phyloP scores from a whole-genome alignment of 306 rosid genomes.

The Begonia loranthoides region DNA sequence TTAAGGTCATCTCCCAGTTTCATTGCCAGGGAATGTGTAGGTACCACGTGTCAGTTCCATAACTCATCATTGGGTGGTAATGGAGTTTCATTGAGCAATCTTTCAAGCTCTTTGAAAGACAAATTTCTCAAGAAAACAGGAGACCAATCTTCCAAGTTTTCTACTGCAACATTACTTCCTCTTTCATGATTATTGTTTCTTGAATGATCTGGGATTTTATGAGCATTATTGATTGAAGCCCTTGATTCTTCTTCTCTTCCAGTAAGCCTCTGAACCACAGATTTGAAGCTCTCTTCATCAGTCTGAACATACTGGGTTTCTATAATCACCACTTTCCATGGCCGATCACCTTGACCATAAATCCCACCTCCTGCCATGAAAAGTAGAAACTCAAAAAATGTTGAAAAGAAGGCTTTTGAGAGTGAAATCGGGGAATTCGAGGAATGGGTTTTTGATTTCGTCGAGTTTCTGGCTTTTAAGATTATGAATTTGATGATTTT shows the following conservation, averaged over 20 bases:
- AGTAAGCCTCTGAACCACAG: constrained; percentile 65
- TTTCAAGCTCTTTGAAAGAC: constrained; percentile 56
- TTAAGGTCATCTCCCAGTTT: too few relatives aligned
- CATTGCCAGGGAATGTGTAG: too few relatives aligned
- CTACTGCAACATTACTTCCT: not conserved
- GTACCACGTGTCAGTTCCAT: not conserved
- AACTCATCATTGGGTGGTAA: constrained; percentile 38
- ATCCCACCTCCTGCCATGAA: constrained; percentile 11
- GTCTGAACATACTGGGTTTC: constrained; percentile 64
- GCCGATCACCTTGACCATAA: constrained; percentile 9
- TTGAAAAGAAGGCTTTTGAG: not conserved
- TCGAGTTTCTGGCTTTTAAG: too few relatives aligned
- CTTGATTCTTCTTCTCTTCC: constrained; percentile 27
- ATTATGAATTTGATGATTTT: too few relatives aligned
- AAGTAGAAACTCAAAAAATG: not conserved
- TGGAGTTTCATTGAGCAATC: constrained; percentile 25
- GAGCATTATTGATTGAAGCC: constrained; percentile 5
- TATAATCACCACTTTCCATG: constrained; percentile 53
- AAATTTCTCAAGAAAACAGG: constrained; percentile 29
- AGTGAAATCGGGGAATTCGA: not conserved
- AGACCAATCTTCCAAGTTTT: not conserved
- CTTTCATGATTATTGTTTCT: not conserved
- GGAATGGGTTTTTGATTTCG: not conserved
- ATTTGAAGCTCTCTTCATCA: constrained; percentile 54
- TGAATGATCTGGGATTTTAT: not conserved